Conservation (phyloP, 352 stramenopile genomes). For the Phytophthora kernoviae region DNA sequence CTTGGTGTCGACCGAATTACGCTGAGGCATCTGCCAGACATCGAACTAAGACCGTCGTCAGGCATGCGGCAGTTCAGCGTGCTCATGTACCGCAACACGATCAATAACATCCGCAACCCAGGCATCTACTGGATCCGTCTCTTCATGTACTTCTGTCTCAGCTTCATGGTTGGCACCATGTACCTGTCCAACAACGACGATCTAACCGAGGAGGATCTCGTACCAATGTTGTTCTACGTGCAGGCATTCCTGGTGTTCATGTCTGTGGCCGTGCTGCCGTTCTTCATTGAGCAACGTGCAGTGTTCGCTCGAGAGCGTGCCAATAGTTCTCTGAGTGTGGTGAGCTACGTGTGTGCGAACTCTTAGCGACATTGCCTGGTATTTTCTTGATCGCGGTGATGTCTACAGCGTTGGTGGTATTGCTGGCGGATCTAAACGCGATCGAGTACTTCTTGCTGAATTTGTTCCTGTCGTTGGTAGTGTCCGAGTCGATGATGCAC, state of each 20-base stretch:
- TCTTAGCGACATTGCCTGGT: constrained; percentile 69
- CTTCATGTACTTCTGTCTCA: constrained; percentile 75
- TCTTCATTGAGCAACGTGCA: constrained; percentile 88
- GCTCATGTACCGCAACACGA: constrained; percentile 54
- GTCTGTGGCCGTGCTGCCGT: constrained; percentile 85
- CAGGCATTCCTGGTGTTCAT: constrained; percentile 91
- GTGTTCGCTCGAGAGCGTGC: constrained; percentile 52
- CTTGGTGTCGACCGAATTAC: constrained; percentile 31
- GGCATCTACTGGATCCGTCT: constrained; percentile 74
- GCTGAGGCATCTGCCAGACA: constrained; percentile 22
- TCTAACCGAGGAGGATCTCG: constrained; percentile 45
- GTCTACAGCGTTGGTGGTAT: constrained; percentile 51
- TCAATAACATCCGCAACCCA: constrained; percentile 72
- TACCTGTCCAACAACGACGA: constrained; percentile 61
- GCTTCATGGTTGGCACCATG: constrained; percentile 75
- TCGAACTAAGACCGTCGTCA: constrained; percentile 29
- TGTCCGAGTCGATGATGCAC: constrained; percentile 80
- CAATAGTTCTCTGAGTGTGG: constrained; percentile 80
- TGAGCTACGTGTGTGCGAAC: constrained; percentile 77
- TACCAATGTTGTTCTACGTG: constrained; percentile 84
- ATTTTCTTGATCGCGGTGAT: constrained; percentile 73
- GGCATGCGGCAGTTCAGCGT: constrained; percentile 45
- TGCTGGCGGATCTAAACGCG: constrained; percentile 55
- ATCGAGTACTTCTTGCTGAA: constrained; percentile 65
- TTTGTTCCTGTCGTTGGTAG: constrained; percentile 75